Evolutionary conservation across 306 rosid species (phyloP).

Genomic region (Luffa aegyptiaca): DNA sequence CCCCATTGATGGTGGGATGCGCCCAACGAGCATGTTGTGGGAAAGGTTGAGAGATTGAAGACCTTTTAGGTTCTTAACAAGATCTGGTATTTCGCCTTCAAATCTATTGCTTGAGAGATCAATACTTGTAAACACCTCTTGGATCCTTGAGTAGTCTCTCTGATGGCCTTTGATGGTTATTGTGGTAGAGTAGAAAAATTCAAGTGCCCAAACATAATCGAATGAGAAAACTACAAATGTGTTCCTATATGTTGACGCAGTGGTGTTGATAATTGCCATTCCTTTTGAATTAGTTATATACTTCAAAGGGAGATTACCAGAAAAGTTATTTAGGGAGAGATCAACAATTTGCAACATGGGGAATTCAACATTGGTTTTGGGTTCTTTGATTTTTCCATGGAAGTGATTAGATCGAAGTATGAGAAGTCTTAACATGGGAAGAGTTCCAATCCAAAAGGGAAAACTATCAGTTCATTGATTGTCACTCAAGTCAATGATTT

Average conservation of each 20-base stretch:
- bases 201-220: not conserved
- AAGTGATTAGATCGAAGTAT: constrained; percentile 12
- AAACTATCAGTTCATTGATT: constrained; percentile 1
- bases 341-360: constrained; percentile 9
- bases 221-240: not conserved
- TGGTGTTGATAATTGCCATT: not conserved
- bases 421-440: not conserved
- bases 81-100: constrained; percentile 7
- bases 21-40: constrained; percentile 5
- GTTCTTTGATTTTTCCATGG: constrained; percentile 12
- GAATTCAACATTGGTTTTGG: not conserved
- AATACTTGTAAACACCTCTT: not conserved
- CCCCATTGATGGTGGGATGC: constrained; percentile 4
- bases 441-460: constrained; percentile 21
- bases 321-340: constrained; percentile 9
- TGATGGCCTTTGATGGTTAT: constrained; percentile 8
- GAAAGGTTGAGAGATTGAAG: constrained; percentile 9
- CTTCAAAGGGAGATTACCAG: constrained; percentile 5
- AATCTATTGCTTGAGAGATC: constrained; percentile 10
- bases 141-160: not conserved
- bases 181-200: not conserved
- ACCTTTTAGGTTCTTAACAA: not conserved
- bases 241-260: not conserved
- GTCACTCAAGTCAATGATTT: constrained; percentile 9
- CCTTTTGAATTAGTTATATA: not conserved